Evolutionary conservation across 305 asterid species (phyloP).

Genomic region (Ruellia speciosa): DNA sequence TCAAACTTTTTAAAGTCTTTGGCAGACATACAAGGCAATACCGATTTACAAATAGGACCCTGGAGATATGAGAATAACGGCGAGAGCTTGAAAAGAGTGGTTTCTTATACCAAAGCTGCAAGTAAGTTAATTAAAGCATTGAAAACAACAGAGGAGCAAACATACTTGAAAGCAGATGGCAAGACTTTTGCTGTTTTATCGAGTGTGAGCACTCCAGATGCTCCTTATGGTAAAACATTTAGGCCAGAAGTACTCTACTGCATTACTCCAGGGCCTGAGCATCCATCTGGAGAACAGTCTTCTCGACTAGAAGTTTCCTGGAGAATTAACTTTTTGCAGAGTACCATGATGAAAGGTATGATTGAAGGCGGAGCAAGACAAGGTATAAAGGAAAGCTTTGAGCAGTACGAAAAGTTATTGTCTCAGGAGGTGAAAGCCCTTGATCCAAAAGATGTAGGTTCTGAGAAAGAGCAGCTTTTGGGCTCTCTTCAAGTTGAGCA

Average conservation of each 20-base stretch:
- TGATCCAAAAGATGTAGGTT: constrained; percentile 55
- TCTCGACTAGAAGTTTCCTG: constrained; percentile 72
- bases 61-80: constrained; percentile 68
- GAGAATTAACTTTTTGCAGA: constrained; percentile 80
- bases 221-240: constrained; percentile 87
- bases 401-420: constrained; percentile 52
- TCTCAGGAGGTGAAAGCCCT: constrained; percentile 71
- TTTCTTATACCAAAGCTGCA: constrained; percentile 64
- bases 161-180: constrained; percentile 71
- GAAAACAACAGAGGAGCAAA: constrained; percentile 82
- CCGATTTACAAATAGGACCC: constrained; percentile 59
- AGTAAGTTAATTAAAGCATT: constrained; percentile 69
- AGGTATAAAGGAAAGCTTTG: constrained; percentile 85
- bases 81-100: constrained; percentile 54
- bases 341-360: constrained; percentile 89
- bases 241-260: constrained; percentile 76
- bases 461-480: constrained; percentile 85
- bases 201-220: constrained; percentile 84
- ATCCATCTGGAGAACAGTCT: constrained; percentile 72
- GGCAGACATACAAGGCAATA: constrained; percentile 54
- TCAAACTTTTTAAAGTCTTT: constrained; percentile 48
- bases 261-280: constrained; percentile 81
- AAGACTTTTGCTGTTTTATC: constrained; percentile 57
- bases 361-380: constrained; percentile 87
- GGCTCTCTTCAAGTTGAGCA: constrained; percentile 72